Conservation (phyloP, 495 filamentous ascomycete species). For the Neurospora terricola region DNA sequence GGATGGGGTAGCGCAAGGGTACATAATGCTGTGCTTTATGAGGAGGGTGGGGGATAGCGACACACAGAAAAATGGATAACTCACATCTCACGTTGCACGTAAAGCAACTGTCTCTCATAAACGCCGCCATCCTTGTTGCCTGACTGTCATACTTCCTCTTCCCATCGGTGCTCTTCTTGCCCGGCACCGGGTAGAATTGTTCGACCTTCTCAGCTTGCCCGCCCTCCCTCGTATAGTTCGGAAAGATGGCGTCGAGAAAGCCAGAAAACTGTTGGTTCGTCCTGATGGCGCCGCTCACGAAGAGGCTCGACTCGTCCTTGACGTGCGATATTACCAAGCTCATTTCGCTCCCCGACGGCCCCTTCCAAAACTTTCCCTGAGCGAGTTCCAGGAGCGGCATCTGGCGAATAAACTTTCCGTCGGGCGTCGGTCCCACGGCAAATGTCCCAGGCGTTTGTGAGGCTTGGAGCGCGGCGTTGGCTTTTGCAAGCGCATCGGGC, state of each 20-base stretch:
- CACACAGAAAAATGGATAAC: background rate
- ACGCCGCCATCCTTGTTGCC: constrained; percentile 21
- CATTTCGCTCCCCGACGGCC: constrained; percentile 16
- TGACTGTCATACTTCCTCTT: constrained; percentile 19
- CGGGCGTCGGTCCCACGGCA: constrained; percentile 35
- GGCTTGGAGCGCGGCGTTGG: constrained; percentile 29
- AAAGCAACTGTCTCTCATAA: constrained; percentile 28
- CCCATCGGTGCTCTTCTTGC: constrained; percentile 1
- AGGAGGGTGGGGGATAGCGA: background rate
- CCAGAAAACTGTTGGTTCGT: constrained; percentile 43
- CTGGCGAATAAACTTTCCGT: constrained; percentile 36
- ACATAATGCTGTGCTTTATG: background rate
- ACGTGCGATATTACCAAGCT: constrained; percentile 30
- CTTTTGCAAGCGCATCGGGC: constrained; percentile 23
- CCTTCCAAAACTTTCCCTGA: constrained; percentile 33
- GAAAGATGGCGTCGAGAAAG: constrained; percentile 35
- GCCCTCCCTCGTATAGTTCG: constrained; percentile 21
- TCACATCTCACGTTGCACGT: constrained; percentile 30
- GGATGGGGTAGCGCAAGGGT: background rate
- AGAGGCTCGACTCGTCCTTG: constrained; percentile 29
- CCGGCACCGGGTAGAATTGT: constrained; percentile 23
- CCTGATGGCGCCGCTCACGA: constrained; percentile 33
- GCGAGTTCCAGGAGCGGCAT: constrained; percentile 33
- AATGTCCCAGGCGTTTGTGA: constrained; percentile 28
- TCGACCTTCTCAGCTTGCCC: constrained; percentile 25